Percentiles rank a stretch among this genome's conserved stretches.
These are phyloP conservation scores for Tolypocladium amazonense DNA, from an alignment of 2,329 filamentous ascomycete species.

Conservation along the genomic window DNA sequence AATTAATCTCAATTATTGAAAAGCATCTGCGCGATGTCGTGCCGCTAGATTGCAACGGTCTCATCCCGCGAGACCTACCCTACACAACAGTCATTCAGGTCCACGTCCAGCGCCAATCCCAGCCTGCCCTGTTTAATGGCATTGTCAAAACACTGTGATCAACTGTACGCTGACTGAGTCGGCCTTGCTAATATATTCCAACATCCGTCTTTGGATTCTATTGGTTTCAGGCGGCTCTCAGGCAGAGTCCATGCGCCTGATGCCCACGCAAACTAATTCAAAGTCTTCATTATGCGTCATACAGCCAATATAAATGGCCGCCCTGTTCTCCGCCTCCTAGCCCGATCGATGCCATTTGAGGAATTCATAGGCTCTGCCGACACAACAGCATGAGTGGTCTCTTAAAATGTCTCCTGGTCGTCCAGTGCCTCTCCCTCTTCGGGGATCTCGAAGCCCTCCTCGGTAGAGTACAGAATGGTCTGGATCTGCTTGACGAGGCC, in stretches of 20 bases:
- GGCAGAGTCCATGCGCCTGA: neutral
- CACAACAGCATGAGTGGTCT: neutral
- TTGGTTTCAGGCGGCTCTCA: neutral
- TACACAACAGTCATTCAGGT: neutral
- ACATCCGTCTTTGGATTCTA: neutral
- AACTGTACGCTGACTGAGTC: neutral
- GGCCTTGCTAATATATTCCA: neutral
- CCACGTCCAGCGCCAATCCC: neutral
- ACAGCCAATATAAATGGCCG: neutral
- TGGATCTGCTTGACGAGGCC: conserved; percentile 93
- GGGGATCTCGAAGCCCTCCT: conserved; percentile 86
- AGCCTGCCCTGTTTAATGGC: neutral
- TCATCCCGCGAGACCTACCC: neutral
- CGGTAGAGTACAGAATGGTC: conserved; percentile 92
- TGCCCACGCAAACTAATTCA: neutral
- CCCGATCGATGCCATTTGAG: neutral
- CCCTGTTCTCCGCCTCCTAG: neutral
- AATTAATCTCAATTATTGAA: neutral
- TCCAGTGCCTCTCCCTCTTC: conserved; percentile 61
- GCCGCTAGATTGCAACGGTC: too few relatives aligned
- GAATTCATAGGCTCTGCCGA: conserved; percentile 1
- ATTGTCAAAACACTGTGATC: neutral
- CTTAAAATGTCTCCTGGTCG: conserved; percentile 71
- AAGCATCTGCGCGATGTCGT: too few relatives aligned
- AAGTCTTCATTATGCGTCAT: conserved; percentile 4